A percentile compares a stretch with the other conserved stretches of the same genome.
Evolutionary conservation across 345 rosid species (phyloP).

Genomic region (Sisymbrium irio): DNA sequence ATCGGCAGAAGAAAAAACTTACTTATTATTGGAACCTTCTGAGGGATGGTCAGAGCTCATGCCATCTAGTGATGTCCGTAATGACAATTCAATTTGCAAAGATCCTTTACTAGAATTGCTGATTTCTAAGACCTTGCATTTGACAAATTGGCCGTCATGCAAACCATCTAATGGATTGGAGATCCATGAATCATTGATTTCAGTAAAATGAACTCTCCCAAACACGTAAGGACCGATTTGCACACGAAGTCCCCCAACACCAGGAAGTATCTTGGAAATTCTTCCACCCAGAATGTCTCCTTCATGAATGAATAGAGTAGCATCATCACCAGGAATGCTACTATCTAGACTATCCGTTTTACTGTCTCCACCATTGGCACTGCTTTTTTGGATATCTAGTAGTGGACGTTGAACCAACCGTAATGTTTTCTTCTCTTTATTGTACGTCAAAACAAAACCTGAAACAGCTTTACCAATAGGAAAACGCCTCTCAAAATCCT

Average conservation of each 20-base stretch:
- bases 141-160: constrained; percentile 80
- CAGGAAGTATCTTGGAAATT: constrained; percentile 69
- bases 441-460: constrained; percentile 61
- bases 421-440: constrained; percentile 60
- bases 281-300: constrained; percentile 87
- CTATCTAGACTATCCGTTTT: constrained; percentile 26
- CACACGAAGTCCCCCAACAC: constrained; percentile 81
- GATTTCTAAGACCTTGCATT: constrained; percentile 87
- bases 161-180: constrained; percentile 68
- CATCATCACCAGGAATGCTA: constrained; percentile 38
- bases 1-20: constrained; percentile 34
- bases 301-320: constrained; percentile 52
- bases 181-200: constrained; percentile 70
- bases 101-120: constrained; percentile 58
- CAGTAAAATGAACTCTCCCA: constrained; percentile 91
- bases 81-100: constrained; percentile 70
- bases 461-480: constrained; percentile 61
- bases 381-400: constrained; percentile 22
- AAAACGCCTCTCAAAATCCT: constrained; percentile 59
- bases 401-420: constrained; percentile 68
- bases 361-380: constrained; percentile 23
- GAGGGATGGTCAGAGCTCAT: constrained; percentile 39
- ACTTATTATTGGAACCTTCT: constrained; percentile 45
- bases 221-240: constrained; percentile 74
- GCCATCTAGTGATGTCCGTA: constrained; percentile 63